Base-by-base conservation (phyloP, 768 basidiomycete species). In the Lactarius pseudohatsudake region DNA sequence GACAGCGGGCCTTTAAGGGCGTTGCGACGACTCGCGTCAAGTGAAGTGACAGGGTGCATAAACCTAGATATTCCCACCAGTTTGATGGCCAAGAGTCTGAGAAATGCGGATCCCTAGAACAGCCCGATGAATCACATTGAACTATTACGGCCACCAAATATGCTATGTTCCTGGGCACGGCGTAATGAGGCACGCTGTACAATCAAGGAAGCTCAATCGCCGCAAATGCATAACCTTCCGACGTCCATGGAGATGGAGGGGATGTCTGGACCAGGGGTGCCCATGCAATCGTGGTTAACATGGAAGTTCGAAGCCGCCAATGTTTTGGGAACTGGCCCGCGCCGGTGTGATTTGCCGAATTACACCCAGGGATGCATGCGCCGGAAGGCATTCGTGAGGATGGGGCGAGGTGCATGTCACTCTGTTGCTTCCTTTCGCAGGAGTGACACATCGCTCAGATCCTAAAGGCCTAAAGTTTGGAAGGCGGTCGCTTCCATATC, bases 151-250 rank as follows among this genome's bases (percentile, higher is more conserved):
- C 41, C 66, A 55, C 57, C 47, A 55, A 53, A 55, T 50, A 47
- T 26, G 38, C 38, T 26, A 26, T 41, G 62, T 55, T 45, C 66
- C 66, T 40, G 66, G 53, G 10, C 15, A 56, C 47, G 66, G 62
- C 65, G 65, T 57, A 40, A 62, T 28, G 38, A 18, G 36, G 53
- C 50, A 53, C 50, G 10, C 2, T 28, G 38, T 32, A 32, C 20
- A 32, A 45, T 56, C 56, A 6, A 50, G 28, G 58, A 59, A 57
- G 34, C 58, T 22, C 62, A 64, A 67, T 67, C 62, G 34, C 66
- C 66, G 62, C 66, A 56, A 16, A 57, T 53, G 47, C 53, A 64
- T 59, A 60, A 67, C 66, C 34, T 20, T 59, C 66, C 66, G 66
- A 67, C 11, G 58, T 67, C 62, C 41, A 67, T 53, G 66, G 62